These are phyloP conservation scores for Elongisporangium anandrum DNA, from an alignment of 352 stramenopile species.

Conservation along the genomic window DNA sequence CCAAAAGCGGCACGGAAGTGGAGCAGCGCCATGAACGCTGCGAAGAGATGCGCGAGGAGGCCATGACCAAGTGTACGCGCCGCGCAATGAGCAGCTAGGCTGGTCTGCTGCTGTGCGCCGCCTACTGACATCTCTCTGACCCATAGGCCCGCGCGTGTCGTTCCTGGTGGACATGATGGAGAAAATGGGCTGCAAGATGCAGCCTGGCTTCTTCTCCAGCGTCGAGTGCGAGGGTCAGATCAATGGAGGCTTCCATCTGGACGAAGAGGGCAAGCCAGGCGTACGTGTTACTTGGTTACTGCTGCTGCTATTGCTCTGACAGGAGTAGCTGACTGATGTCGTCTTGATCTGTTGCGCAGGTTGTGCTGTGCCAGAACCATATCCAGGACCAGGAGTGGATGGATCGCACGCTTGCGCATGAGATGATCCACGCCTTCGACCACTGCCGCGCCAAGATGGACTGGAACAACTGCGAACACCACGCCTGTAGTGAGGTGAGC, in stretches of 20 bases:
- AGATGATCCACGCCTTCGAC: slow-evolving; percentile 93
- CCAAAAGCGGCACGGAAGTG: slow-evolving; percentile 27
- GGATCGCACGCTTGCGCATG: slow-evolving; percentile 90
- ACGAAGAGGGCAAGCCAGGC: slow-evolving; percentile 65
- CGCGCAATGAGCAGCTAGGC: background rate
- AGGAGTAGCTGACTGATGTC: background rate
- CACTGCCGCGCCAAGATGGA: slow-evolving; percentile 92
- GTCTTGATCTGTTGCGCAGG: slow-evolving; percentile 14
- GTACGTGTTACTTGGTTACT: slow-evolving; percentile 28
- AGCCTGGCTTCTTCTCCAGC: slow-evolving; percentile 71
- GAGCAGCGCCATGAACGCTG: slow-evolving; percentile 43
- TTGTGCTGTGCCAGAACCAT: slow-evolving; percentile 89
- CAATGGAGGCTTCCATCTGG: slow-evolving; percentile 82
- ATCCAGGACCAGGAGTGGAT: slow-evolving; percentile 90
- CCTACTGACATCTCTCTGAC: slow-evolving; percentile 3
- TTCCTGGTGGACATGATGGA: slow-evolving; percentile 85
- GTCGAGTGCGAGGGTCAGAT: slow-evolving; percentile 82
- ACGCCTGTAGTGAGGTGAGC: slow-evolving; percentile 89
- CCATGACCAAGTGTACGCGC: slow-evolving; percentile 67
- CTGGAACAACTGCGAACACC: slow-evolving; percentile 91
- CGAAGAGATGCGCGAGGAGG: slow-evolving; percentile 64
- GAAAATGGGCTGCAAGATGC: slow-evolving; percentile 81
- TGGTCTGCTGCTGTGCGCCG: background rate
- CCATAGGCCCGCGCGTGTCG: slow-evolving; percentile 63
- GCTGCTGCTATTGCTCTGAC: background rate